Evolutionary conservation across 2,329 filamentous ascomycete genomes (phyloP).

Genomic region (Penicillium sp.): DNA sequence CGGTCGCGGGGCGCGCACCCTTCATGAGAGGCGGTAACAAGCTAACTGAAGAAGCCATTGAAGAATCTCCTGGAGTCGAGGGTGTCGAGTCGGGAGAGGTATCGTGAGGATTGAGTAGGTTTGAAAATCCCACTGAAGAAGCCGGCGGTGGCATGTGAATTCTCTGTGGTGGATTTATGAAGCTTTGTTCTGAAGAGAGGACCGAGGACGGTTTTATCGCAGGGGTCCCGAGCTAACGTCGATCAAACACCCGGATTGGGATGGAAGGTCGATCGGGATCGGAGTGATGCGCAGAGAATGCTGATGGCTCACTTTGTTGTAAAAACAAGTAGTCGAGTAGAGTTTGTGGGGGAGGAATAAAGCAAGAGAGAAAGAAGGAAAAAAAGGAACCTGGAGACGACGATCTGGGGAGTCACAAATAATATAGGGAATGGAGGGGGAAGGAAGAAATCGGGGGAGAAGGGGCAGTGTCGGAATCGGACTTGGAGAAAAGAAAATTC

Average conservation of each 20-base stretch:
- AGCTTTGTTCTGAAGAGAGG: conserved; percentile 1
- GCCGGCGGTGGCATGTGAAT: conserved; percentile 73
- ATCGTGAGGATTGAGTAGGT: conserved; percentile 66
- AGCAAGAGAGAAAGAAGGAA: conserved; percentile 11
- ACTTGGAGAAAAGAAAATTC: conserved; percentile 16
- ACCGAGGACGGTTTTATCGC: conserved; percentile 19
- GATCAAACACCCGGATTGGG: conserved; percentile 30
- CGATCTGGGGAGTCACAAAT: conserved; percentile 31
- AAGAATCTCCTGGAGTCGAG: conserved; percentile 27
- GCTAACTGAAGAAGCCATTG: conserved; percentile 48
- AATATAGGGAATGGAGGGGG: conserved; percentile 31
- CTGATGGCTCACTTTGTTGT: neutral
- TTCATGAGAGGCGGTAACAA: conserved; percentile 47
- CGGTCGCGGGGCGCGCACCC: conserved; percentile 57
- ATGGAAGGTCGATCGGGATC: conserved; percentile 6
- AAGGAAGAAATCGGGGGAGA: conserved; percentile 31
- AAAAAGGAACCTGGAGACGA: conserved; percentile 25
- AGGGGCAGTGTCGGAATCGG: conserved; percentile 26
- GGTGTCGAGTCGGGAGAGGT: conserved; percentile 29
- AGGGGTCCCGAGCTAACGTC: conserved; percentile 26
- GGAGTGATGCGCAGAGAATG: neutral
- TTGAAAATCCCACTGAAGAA: conserved; percentile 72
- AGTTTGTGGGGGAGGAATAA: neutral
- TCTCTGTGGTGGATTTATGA: neutral
- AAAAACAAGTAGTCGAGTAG: neutral